Conservation (phyloP, 208 protist species). For the Leishmania mexicana region DNA sequence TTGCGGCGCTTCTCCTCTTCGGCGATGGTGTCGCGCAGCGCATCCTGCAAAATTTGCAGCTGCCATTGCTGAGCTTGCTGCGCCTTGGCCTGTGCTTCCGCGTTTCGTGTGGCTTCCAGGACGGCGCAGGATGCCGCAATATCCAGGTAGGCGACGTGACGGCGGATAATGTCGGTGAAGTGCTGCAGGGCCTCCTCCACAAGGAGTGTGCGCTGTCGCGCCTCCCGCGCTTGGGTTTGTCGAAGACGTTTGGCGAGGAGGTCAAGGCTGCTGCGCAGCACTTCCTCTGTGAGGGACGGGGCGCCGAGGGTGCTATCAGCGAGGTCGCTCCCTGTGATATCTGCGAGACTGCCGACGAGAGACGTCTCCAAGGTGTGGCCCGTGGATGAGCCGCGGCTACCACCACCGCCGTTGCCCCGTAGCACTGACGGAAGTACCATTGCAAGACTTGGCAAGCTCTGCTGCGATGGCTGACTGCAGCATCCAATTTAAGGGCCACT, state of each 20-base stretch:
- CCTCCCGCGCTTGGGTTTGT: conserved; percentile 26
- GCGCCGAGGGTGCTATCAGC: not conserved
- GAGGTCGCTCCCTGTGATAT: not conserved
- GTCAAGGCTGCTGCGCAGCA: conserved; percentile 12
- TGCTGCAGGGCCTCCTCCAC: conserved; percentile 17
- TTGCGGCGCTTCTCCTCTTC: conserved; percentile 20
- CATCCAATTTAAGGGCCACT: not conserved
- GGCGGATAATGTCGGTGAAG: conserved; percentile 8
- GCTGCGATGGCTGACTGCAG: not conserved
- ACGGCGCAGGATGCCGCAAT: conserved; percentile 17
- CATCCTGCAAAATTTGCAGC: conserved; percentile 22
- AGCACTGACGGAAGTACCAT: not conserved
- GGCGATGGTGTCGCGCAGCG: conserved; percentile 10
- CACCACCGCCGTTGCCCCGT: not conserved
- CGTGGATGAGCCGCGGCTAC: not conserved
- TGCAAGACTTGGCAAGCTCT: not conserved
- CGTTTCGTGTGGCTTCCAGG: conserved; percentile 3
- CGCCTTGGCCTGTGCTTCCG: not conserved
- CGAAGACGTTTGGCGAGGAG: conserved; percentile 17
- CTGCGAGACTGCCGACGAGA: not conserved
- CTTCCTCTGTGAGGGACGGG: not conserved
- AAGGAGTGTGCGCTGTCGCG: conserved; percentile 25
- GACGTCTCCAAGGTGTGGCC: conserved; percentile 3
- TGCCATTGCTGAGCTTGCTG: conserved; percentile 30
- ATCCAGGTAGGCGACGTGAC: conserved; percentile 6